A percentile compares a stretch with the other conserved stretches of the same genome.
Evolutionary conservation across 1,139 yeast genomes (phyloP).

Genomic region (Candida mesenterica): DNA sequence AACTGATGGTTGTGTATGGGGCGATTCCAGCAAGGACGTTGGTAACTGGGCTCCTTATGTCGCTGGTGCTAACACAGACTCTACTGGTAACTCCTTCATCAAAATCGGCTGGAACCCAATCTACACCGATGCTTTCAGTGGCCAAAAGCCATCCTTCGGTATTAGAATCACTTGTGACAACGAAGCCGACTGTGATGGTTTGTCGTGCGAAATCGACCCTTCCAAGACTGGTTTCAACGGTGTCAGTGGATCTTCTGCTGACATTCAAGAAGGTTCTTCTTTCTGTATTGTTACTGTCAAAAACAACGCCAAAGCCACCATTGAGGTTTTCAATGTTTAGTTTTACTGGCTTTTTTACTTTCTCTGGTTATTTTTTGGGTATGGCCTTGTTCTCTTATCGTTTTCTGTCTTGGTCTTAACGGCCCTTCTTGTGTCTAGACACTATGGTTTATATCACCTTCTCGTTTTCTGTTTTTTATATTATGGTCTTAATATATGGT

Average conservation of each 20-base stretch:
- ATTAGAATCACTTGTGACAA: constrained; percentile 71
- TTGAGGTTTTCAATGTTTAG: constrained; percentile 57
- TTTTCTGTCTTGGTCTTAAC: background rate
- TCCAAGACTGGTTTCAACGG: constrained; percentile 54
- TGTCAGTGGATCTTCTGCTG: constrained; percentile 42
- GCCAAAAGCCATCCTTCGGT: constrained; percentile 64
- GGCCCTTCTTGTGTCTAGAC: no score
- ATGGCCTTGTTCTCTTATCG: background rate
- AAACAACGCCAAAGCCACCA: constrained; percentile 60
- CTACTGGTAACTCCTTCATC: constrained; percentile 64
- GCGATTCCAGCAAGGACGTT: constrained; percentile 57
- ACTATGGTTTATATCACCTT: no score
- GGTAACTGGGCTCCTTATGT: constrained; percentile 96
- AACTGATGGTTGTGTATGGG: constrained; percentile 84
- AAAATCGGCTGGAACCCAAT: constrained; percentile 92
- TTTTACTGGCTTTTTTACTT: background rate
- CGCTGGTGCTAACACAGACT: constrained; percentile 83
- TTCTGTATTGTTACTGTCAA: constrained; percentile 83
- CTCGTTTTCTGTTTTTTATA: no score
- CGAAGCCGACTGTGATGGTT: constrained; percentile 66
- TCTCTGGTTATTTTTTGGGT: background rate
- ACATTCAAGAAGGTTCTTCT: constrained; percentile 63
- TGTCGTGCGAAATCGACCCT: constrained; percentile 79
- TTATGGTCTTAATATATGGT: no score
- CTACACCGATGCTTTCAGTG: constrained; percentile 61